phyloP scores from a whole-genome alignment of 1,284 basidiomycete genomes.

The Megacollybia platyphylla region DNA sequence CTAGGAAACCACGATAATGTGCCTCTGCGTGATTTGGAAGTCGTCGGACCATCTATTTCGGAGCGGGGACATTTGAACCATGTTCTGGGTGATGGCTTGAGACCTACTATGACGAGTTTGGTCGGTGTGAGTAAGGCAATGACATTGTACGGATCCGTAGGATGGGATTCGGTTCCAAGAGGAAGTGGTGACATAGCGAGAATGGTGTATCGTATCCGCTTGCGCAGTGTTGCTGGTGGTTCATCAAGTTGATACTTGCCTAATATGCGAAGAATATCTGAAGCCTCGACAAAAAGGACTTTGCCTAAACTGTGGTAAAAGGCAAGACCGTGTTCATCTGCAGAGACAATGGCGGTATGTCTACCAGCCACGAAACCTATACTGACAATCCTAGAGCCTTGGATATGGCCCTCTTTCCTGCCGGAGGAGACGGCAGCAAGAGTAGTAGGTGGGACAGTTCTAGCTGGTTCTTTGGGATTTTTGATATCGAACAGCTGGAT shows the following conservation, averaged over 20 bases:
- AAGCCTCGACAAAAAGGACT: conserved; percentile 90
- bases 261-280: conserved; percentile 88
- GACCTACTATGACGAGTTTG: conserved; percentile 87
- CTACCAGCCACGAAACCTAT: conserved; percentile 88
- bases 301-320: conserved; percentile 96
- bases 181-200: conserved; percentile 78
- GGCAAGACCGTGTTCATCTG: conserved; percentile 84
- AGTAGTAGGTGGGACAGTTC: conserved; percentile 65
- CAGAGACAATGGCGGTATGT: conserved; percentile 88
- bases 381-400: conserved; percentile 75
- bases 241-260: conserved; percentile 73
- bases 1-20: conserved; percentile 74
- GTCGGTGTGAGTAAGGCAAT: conserved; percentile 81
- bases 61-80: conserved; percentile 80
- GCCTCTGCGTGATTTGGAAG: conserved; percentile 36
- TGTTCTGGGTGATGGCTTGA: conserved; percentile 87
- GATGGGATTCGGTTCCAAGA: conserved; percentile 63
- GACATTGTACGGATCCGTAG: conserved; percentile 76
- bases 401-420: conserved; percentile 85
- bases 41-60: conserved; percentile 26
- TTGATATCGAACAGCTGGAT: conserved; percentile 83
- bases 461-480: conserved; percentile 51
- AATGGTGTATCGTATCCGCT: conserved; percentile 43
- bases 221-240: conserved; percentile 19
- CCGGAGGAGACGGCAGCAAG: conserved; percentile 63